phyloP scores from a whole-genome alignment of 306 rosid genomes.

The Prinsepia uniflora region DNA sequence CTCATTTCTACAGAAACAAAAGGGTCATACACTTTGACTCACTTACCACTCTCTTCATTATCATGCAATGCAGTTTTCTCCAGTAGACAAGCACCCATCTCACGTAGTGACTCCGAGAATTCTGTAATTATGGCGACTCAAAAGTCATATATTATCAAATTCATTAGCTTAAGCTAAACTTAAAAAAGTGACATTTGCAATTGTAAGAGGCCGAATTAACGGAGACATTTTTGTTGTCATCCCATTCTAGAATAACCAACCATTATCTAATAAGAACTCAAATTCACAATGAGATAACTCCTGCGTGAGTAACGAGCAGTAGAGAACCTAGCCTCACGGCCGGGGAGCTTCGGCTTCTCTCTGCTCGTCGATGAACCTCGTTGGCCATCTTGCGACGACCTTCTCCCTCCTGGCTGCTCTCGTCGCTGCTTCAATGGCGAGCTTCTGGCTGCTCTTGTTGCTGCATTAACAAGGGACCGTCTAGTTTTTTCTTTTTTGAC shows the following conservation, averaged over 20 bases:
- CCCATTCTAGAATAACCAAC: not conserved
- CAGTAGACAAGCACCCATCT: constrained; percentile 76
- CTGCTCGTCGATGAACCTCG: no score
- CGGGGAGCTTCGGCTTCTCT: no score
- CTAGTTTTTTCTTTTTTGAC: no score
- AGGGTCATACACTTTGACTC: not conserved
- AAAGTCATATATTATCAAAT: constrained; percentile 7
- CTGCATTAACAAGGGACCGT: no score
- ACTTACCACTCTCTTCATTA: constrained; percentile 56
- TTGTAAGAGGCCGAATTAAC: not conserved
- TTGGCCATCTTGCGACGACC: no score
- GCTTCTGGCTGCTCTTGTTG: no score
- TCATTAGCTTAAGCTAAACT: not conserved
- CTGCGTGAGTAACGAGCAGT: no score
- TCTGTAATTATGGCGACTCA: constrained; percentile 43
- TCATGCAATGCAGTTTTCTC: constrained; percentile 55
- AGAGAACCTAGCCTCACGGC: no score
- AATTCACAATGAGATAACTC: not conserved
- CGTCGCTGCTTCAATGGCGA: no score
- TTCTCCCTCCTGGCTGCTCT: no score
- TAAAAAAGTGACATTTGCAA: not conserved
- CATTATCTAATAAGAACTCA: not conserved
- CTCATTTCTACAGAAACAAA: constrained; percentile 30
- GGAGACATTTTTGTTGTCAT: not conserved
- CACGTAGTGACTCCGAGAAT: constrained; percentile 77